Evolutionary conservation across 2,329 filamentous ascomycete species (phyloP), one percentile per base, ranked within the genome.

Genomic region (Atkinsonella hypoxylon): DNA sequence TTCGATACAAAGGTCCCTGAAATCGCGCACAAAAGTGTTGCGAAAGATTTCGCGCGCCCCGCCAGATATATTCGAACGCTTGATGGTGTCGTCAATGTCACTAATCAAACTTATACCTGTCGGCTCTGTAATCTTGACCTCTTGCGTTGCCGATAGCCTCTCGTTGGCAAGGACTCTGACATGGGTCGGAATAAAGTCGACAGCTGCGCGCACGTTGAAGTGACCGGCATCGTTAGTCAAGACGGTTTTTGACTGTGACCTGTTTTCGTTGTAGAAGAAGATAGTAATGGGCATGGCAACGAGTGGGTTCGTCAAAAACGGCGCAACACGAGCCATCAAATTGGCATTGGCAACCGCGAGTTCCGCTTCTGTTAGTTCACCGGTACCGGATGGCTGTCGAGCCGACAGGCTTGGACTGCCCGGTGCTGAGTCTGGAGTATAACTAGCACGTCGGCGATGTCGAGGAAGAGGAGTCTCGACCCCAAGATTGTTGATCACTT

Each of bases 21-120:
- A 72, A 43, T 96, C 89, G 10, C 90, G 83, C 49, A 96, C 84
- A 63, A 98, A 98, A 0, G 89, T 93, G 64, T 96, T 97, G 52
- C 91, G 83, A 66, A 97, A 97, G 54, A 97, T 96, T 63, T 97
- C 93, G 53, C 89, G 83, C 0, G 91, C 85, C 7, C 94, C 93
- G 48, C 79, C 79, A 2, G 82, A 79, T 56, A 98, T 96, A 51
- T 90, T 94, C 18, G 93, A 96, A 60, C 89, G 85, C 66, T 98
- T 98, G 63, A 98, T 84, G 0, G 93, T 98, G 66, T 98, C 93
- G 62, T 98, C 93, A 55, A 98, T 93, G 64, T 98, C 93, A 64
- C 89, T 97, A 64, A 98, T 97, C 52, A 98, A 63, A 65, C 90
- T 97, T 55, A 98, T 79, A 40, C 93, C 93, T 20, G 72, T 74